These are phyloP conservation scores for Cordyceps farinosa DNA, from an alignment of 2,329 filamentous ascomycete species.

Conservation along the genomic window DNA sequence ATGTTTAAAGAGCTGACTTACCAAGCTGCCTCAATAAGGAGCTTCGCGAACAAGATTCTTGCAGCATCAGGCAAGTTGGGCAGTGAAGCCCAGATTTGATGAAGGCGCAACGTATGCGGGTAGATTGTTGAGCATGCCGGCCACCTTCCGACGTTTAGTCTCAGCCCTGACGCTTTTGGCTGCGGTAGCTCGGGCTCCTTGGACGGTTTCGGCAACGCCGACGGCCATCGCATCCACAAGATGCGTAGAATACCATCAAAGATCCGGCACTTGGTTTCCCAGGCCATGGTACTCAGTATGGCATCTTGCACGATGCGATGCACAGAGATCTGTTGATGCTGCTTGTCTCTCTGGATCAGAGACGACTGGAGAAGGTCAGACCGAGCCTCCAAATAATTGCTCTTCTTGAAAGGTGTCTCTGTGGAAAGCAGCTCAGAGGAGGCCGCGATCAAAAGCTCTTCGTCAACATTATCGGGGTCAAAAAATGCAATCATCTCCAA, in stretches of 20 bases:
- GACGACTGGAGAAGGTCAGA: slow-evolving; percentile 13
- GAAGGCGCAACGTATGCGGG: slow-evolving; percentile 10
- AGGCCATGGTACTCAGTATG: slow-evolving; percentile 5
- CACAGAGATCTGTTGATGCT: slow-evolving; percentile 10
- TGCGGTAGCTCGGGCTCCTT: slow-evolving; percentile 14
- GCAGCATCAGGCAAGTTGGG: background rate
- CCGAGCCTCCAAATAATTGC: slow-evolving; percentile 12
- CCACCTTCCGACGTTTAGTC: slow-evolving; percentile 12
- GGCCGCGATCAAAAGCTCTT: slow-evolving; percentile 8
- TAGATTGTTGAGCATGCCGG: slow-evolving; percentile 11
- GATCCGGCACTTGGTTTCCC: background rate
- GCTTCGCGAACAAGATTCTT: background rate
- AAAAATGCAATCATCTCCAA: slow-evolving; percentile 15
- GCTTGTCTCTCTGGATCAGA: slow-evolving; percentile 13
- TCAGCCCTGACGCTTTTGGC: slow-evolving; percentile 6
- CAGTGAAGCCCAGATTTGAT: slow-evolving; percentile 8
- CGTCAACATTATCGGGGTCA: slow-evolving; percentile 13
- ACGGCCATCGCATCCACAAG: slow-evolving; percentile 15
- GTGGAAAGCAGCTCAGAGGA: background rate
- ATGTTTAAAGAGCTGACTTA: background rate
- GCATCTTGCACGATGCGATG: slow-evolving; percentile 18
- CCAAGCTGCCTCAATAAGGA: slow-evolving; percentile 2
- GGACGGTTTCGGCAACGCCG: slow-evolving; percentile 12
- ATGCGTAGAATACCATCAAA: slow-evolving; percentile 15
- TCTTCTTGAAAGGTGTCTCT: slow-evolving; percentile 1